phyloP scores from a whole-genome alignment of 2,329 filamentous ascomycete genomes.

The Fusarium redolens region DNA sequence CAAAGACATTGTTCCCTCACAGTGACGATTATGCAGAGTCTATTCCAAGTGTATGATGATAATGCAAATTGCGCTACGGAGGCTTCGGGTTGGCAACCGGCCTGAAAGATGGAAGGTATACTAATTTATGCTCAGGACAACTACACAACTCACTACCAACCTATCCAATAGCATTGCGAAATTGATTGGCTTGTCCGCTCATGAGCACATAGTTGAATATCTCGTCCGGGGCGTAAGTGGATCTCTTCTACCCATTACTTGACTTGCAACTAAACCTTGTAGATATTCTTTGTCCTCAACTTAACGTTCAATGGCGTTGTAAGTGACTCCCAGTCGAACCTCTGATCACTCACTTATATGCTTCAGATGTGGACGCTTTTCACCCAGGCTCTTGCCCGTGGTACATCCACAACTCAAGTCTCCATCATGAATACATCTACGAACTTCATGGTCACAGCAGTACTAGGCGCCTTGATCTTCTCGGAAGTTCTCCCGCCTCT shows the following conservation, averaged over 20 bases:
- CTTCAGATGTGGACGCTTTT: constrained; percentile 83
- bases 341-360: background rate
- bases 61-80: background rate
- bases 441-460: constrained; percentile 82
- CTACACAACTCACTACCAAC: constrained; percentile 64
- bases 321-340: constrained; percentile 45
- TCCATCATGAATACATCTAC: constrained; percentile 84
- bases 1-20: background rate
- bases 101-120: background rate
- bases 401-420: constrained; percentile 81
- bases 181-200: constrained; percentile 56
- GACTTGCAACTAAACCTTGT: constrained; percentile 13
- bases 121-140: constrained; percentile 57
- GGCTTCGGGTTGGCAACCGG: too few relatives aligned
- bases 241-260: background rate
- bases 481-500: constrained; percentile 75
- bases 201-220: constrained; percentile 59
- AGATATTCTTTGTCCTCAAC: constrained; percentile 82
- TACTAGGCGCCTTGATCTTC: constrained; percentile 78
- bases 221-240: constrained; percentile 61
- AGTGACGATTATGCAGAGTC: background rate
- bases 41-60: background rate
- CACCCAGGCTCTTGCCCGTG: constrained; percentile 79
- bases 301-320: constrained; percentile 78
- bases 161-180: constrained; percentile 59